Evolutionary conservation across 257 asterid genomes (phyloP).

Genomic region (Echium plantagineum): DNA sequence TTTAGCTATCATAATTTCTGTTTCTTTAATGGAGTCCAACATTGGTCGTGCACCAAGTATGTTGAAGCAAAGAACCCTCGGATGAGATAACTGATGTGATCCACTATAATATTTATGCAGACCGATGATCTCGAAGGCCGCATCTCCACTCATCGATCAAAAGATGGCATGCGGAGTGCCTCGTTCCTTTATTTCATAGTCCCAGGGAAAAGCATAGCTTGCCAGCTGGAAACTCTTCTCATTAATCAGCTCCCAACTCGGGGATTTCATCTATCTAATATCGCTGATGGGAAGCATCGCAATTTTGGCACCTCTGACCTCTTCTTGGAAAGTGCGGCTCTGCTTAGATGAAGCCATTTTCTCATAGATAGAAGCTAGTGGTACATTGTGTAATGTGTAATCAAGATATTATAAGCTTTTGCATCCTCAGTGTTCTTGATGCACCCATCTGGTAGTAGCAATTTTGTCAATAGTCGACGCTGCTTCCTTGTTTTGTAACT

Average conservation of each 20-base stretch:
- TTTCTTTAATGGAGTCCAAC: no score
- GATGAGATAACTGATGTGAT: not conserved
- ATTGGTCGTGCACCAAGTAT: not conserved
- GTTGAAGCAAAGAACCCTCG: not conserved
- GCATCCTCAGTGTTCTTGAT: not conserved
- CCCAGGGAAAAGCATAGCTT: slow-evolving; percentile 80
- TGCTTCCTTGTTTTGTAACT: not conserved
- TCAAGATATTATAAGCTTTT: slow-evolving; percentile 2
- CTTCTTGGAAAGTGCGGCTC: slow-evolving; percentile 30
- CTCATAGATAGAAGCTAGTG: slow-evolving; percentile 1
- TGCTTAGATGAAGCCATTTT: slow-evolving; percentile 24
- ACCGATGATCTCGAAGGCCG: slow-evolving; percentile 91
- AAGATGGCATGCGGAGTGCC: slow-evolving; percentile 66
- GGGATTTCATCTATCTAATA: slow-evolving; percentile 59
- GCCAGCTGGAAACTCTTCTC: slow-evolving; percentile 86
- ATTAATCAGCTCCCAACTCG: slow-evolving; percentile 66
- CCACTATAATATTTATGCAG: slow-evolving; percentile 20
- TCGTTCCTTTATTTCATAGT: slow-evolving; percentile 63
- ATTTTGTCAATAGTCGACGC: not conserved
- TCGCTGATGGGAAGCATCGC: slow-evolving; percentile 83
- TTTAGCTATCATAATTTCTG: no score
- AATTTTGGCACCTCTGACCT: slow-evolving; percentile 59
- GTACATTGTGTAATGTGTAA: slow-evolving; percentile 6
- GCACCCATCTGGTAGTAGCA: not conserved
- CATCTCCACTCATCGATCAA: slow-evolving; percentile 57